These are phyloP conservation scores for Lentinula boryana DNA, from an alignment of 768 basidiomycete species.

Conservation along the genomic window DNA sequence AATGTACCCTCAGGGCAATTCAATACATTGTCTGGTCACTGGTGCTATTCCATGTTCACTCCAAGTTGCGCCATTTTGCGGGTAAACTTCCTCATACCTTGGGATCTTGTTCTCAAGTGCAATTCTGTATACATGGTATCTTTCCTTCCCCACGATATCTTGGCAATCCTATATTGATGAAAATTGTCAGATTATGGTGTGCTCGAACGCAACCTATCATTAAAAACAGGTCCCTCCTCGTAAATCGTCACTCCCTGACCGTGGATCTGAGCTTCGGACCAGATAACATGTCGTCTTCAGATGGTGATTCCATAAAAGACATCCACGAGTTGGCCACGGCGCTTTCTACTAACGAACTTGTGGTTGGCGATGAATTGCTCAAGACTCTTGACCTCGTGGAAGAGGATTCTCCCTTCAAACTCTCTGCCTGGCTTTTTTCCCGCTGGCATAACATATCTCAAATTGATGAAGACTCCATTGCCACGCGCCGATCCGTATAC, in stretches of 20 bases:
- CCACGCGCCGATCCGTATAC: constrained; percentile 47
- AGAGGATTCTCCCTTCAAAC: constrained; percentile 27
- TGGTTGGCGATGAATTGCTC: not conserved
- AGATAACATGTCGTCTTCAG: not conserved
- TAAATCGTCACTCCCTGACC: not conserved
- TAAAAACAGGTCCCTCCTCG: not conserved
- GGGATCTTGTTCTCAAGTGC: not conserved
- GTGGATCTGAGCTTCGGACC: not conserved
- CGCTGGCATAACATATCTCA: constrained; percentile 13
- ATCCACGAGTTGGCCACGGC: not conserved
- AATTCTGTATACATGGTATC: not conserved
- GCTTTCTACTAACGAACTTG: not conserved
- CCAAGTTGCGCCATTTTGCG: not conserved
- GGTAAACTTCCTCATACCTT: not conserved
- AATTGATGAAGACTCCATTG: constrained; percentile 29
- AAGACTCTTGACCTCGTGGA: constrained; percentile 23
- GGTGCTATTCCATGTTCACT: not conserved
- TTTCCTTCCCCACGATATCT: not conserved
- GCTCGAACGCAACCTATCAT: not conserved
- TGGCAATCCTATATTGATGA: not conserved
- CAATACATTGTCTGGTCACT: not conserved
- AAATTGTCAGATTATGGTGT: constrained; percentile 1
- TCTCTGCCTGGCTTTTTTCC: constrained; percentile 27
- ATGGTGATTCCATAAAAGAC: not conserved
- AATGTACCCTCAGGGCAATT: not conserved